Evolutionary conservation across 1,139 yeast species (phyloP), one percentile per base, ranked within the genome.

Genomic region (Blastobotrys buckinghamii): DNA sequence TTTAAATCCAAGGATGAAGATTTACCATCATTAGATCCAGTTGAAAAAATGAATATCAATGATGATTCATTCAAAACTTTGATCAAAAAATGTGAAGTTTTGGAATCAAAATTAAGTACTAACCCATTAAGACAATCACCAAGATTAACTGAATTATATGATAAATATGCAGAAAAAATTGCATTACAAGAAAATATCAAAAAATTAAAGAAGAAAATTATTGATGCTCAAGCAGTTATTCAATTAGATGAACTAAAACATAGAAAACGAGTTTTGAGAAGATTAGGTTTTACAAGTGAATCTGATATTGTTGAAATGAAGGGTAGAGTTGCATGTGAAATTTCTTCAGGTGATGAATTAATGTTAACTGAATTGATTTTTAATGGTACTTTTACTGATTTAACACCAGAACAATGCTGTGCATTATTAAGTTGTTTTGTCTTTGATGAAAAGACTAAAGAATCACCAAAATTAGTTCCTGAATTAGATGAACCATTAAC

Each of bases 321-420:
- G 70, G 99, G 99, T 42, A 78, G 98, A 62, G 89, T 82, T 45
- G 97, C 97, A 0, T 90, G 98, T 68, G 98, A 92, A 62, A 92
- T 92, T 60, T 84, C 95, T 61, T 84, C 95, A 26, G 98, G 98
- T 52, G 96, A 89, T 66, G 65, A 61, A 44, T 72, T 92, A 50
- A 67, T 92, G 55, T 71, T 92, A 45, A 90, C 97, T 0, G 98
- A 94, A 65, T 73, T 92, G 59, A 85, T 94, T 36, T 92, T 92
- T 74, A 88, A 89, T 63, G 98, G 98, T 76, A 85, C 85, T 35
- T 92, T 92, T 70, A 89, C 83, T 59, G 96, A 88, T 45, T 72
- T 94, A 54, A 75, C 81, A 2, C 83, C 96, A 2, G 96, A 87
- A 60, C 97, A 89, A 65, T 82, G 95, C 66, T 97, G 97, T 7